phyloP scores from a whole-genome alignment of 768 basidiomycete species.

The Trametes cubensis region DNA sequence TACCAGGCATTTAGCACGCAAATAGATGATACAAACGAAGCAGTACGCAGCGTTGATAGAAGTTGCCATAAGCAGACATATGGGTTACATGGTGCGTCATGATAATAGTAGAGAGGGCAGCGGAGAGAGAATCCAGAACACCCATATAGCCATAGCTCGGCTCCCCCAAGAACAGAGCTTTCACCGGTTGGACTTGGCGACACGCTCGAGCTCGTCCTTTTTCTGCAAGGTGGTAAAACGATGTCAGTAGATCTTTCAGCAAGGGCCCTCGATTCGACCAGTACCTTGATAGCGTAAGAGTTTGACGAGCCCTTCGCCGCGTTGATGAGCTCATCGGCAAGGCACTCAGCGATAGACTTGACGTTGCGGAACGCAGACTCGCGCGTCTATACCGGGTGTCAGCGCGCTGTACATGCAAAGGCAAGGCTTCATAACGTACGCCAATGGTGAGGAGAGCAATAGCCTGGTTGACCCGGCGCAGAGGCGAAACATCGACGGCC shows the following conservation, averaged over 20 bases:
- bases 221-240: slow-evolving; percentile 53
- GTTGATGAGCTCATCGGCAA: slow-evolving; percentile 99
- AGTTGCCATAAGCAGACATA: slow-evolving; percentile 34
- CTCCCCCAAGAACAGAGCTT: slow-evolving; percentile 34
- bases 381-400: slow-evolving; percentile 69
- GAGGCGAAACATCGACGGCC: slow-evolving; percentile 98
- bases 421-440: slow-evolving; percentile 53
- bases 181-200: slow-evolving; percentile 99
- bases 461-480: slow-evolving; percentile 97
- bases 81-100: slow-evolving; percentile 36
- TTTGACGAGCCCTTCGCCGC: slow-evolving; percentile 99
- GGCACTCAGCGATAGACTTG: slow-evolving; percentile 98
- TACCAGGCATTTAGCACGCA: slow-evolving; percentile 7
- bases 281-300: slow-evolving; percentile 99
- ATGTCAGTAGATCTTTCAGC: slow-evolving; percentile 1
- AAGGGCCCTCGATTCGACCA: slow-evolving; percentile 18
- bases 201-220: slow-evolving; percentile 99
- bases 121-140: slow-evolving; percentile 28
- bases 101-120: slow-evolving; percentile 26
- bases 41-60: slow-evolving; percentile 25
- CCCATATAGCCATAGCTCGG: slow-evolving; percentile 31
- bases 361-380: slow-evolving; percentile 99
- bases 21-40: slow-evolving; percentile 20
- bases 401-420: neutral
- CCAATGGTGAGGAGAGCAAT: slow-evolving; percentile 94